phyloP scores from a whole-genome alignment of 768 basidiomycete genomes.

The Exsudoporus frostii region DNA sequence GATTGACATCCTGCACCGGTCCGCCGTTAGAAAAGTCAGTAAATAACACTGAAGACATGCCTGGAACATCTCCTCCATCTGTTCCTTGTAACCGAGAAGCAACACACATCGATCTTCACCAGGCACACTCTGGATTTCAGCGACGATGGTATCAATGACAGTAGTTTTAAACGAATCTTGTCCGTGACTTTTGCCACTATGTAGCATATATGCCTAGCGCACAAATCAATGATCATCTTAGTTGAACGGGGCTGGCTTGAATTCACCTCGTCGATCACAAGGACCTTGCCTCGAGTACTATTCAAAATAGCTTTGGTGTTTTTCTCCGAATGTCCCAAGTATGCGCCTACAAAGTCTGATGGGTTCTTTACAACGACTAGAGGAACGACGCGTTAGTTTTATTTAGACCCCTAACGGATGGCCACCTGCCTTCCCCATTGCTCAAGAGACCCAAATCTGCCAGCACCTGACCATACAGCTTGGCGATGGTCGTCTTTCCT shows the following conservation, averaged over 20 bases:
- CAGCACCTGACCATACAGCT: conserved; percentile 62
- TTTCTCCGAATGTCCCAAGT: conserved; percentile 57
- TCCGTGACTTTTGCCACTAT: conserved; percentile 37
- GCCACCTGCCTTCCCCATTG: conserved; percentile 59
- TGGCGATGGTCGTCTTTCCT: conserved; percentile 69
- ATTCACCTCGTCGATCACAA: conserved; percentile 66
- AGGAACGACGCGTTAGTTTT: neutral
- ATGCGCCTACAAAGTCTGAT: conserved; percentile 61
- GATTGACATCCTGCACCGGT: conserved; percentile 57
- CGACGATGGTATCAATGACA: conserved; percentile 73
- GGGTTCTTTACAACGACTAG: conserved; percentile 67
- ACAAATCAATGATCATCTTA: neutral
- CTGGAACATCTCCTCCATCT: conserved; percentile 77
- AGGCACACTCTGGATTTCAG: conserved; percentile 65
- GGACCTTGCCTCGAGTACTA: conserved; percentile 58
- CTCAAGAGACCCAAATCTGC: conserved; percentile 62
- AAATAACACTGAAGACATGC: conserved; percentile 29
- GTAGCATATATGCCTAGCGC: conserved; percentile 44
- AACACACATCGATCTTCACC: conserved; percentile 71
- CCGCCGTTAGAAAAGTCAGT: neutral
- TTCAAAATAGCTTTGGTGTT: conserved; percentile 64
- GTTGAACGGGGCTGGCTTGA: conserved; percentile 9
- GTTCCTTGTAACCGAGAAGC: conserved; percentile 59
- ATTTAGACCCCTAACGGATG: neutral
- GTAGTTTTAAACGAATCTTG: conserved; percentile 57